phyloP scores from a whole-genome alignment of 495 filamentous ascomycete genomes.

The Trichocladium uniseriatum region DNA sequence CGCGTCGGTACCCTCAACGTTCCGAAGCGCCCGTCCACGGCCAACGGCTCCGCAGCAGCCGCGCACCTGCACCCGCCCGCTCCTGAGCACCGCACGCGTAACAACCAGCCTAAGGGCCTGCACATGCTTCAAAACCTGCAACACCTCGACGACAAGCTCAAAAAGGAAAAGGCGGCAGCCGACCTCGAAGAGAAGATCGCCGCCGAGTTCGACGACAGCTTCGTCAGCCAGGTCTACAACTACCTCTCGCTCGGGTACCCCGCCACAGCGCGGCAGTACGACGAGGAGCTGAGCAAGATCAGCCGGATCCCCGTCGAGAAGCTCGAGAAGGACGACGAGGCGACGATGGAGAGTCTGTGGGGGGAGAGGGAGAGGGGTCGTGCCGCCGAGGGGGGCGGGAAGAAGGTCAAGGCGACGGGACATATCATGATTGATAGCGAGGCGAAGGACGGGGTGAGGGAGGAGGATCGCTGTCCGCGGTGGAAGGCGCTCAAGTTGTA shows the following conservation, averaged over 20 bases:
- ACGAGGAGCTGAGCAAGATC: constrained; percentile 72
- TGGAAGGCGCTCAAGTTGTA: constrained; percentile 79
- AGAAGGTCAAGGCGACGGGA: constrained; percentile 17
- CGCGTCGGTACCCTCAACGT: constrained; percentile 5
- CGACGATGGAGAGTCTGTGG: constrained; percentile 54
- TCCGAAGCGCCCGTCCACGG: not conserved
- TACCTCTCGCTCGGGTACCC: constrained; percentile 90
- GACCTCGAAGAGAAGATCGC: constrained; percentile 45
- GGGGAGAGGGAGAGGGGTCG: constrained; percentile 13
- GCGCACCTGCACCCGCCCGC: not conserved
- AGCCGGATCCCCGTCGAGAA: constrained; percentile 54
- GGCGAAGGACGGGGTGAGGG: constrained; percentile 26
- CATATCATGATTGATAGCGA: constrained; percentile 32
- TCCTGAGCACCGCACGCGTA: constrained; percentile 24
- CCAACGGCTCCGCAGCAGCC: constrained; percentile 7
- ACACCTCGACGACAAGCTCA: constrained; percentile 39
- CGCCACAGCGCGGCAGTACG: constrained; percentile 68
- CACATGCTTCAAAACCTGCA: constrained; percentile 41
- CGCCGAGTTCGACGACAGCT: constrained; percentile 66
- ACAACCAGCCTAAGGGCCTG: constrained; percentile 29
- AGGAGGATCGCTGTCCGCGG: constrained; percentile 44
- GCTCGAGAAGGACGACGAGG: constrained; percentile 61
- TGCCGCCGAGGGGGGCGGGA: not conserved
- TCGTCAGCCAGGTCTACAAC: constrained; percentile 92
- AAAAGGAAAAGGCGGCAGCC: constrained; percentile 40